Evolutionary conservation across 768 basidiomycete genomes (phyloP).

Genomic region (Suillus spraguei): DNA sequence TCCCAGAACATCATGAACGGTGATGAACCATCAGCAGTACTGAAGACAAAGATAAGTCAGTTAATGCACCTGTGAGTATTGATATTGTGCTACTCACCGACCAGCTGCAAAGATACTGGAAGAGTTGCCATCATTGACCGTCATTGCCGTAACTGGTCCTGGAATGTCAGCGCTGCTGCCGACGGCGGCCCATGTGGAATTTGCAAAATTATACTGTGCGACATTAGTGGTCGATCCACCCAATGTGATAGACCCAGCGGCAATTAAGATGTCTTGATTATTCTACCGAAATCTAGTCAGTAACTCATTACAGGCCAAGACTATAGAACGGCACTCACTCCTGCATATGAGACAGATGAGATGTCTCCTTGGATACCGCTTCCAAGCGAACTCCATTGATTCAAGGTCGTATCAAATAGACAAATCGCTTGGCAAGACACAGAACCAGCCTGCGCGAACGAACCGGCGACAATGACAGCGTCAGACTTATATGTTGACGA

Average conservation of each 20-base stretch:
- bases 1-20: slow-evolving; percentile 88
- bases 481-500: slow-evolving; percentile 60
- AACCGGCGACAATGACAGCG: slow-evolving; percentile 82
- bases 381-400: slow-evolving; percentile 82
- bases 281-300: slow-evolving; percentile 41
- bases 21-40: slow-evolving; percentile 57
- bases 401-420: slow-evolving; percentile 62
- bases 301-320: not conserved
- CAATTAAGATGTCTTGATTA: slow-evolving; percentile 70
- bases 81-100: slow-evolving; percentile 48
- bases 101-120: slow-evolving; percentile 93
- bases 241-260: slow-evolving; percentile 75
- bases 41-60: slow-evolving; percentile 23
- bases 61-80: not conserved
- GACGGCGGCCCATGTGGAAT: slow-evolving; percentile 72
- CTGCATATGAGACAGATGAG: slow-evolving; percentile 76
- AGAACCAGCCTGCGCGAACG: slow-evolving; percentile 79
- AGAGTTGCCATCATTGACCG: slow-evolving; percentile 77
- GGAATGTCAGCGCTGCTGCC: slow-evolving; percentile 67
- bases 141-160: slow-evolving; percentile 88
- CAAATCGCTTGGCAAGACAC: slow-evolving; percentile 80
- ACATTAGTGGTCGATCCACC: slow-evolving; percentile 71
- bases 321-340: slow-evolving; percentile 49
- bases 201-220: slow-evolving; percentile 69
- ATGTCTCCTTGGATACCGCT: slow-evolving; percentile 83